Evolutionary conservation across 2,329 filamentous ascomycete genomes (phyloP).

Genomic region (Colletotrichum sp.): DNA sequence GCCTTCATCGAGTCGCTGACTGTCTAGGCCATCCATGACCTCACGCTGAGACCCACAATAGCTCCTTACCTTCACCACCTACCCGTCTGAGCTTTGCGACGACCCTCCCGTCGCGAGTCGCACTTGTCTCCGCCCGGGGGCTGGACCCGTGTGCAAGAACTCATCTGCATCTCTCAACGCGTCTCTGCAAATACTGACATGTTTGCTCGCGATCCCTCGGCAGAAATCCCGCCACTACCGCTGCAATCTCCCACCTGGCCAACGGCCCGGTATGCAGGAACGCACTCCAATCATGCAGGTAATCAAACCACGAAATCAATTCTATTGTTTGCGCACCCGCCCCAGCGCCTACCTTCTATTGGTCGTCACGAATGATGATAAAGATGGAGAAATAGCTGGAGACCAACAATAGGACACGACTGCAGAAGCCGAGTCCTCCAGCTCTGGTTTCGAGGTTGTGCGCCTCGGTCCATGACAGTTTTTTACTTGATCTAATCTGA

Average conservation of each 20-base stretch:
- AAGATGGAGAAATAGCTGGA: constrained; percentile 35
- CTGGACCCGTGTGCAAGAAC: constrained; percentile 1
- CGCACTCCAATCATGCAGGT: constrained; percentile 15
- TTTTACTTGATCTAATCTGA: constrained; percentile 74
- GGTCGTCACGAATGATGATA: constrained; percentile 45
- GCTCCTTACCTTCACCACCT: not conserved
- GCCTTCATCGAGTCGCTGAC: not conserved
- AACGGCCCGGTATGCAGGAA: constrained; percentile 13
- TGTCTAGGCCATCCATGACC: not conserved
- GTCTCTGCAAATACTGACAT: not conserved
- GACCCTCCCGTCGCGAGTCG: not conserved
- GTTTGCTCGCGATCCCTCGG: not conserved
- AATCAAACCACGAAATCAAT: constrained; percentile 8
- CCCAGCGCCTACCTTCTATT: not conserved
- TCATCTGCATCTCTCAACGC: constrained; percentile 15
- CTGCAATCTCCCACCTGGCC: not conserved
- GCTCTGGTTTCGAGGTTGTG: constrained; percentile 53
- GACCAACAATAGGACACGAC: constrained; percentile 27
- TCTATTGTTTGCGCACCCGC: constrained; percentile 8
- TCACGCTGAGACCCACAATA: constrained; percentile 1
- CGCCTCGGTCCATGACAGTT: constrained; percentile 44
- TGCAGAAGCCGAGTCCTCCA: constrained; percentile 54
- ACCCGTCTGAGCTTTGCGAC: not conserved
- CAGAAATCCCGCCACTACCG: not conserved
- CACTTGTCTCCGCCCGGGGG: not conserved